Conservation (phyloP, 1,139 yeast species). For the Suhomyces panamericanus region DNA sequence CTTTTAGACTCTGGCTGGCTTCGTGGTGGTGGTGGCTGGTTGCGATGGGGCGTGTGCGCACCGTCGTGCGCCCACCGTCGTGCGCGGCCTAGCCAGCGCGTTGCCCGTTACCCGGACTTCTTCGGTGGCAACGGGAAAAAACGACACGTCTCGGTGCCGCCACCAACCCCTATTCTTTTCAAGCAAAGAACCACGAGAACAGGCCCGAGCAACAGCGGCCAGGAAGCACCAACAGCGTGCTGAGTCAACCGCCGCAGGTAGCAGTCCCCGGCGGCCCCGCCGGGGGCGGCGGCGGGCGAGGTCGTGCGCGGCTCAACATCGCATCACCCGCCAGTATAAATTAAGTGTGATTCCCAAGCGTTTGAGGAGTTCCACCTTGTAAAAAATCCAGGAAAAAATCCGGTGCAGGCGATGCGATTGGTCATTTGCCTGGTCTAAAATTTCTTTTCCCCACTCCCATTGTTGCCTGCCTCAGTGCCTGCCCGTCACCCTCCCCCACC, state of each 20-base stretch:
- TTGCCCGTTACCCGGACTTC: constrained; percentile 12
- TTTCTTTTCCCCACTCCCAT: constrained; percentile 9
- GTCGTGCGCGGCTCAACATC: constrained; percentile 18
- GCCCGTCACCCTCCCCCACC: neutral
- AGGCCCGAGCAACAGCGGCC: too few species aligned
- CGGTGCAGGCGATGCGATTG: constrained; percentile 15
- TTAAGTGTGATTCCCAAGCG: constrained; percentile 13
- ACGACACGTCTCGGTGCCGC: constrained; percentile 3
- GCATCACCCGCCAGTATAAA: constrained; percentile 14
- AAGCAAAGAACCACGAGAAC: too few species aligned
- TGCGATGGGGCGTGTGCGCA: neutral
- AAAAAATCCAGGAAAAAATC: constrained; percentile 14
- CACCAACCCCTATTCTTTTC: constrained; percentile 9
- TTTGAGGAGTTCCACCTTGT: constrained; percentile 7
- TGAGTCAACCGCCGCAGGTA: too few species aligned
- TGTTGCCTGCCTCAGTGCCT: constrained; percentile 3
- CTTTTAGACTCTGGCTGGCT: too few species aligned
- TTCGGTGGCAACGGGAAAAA: constrained; percentile 11
- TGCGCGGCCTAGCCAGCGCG: neutral
- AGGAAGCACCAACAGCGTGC: too few species aligned
- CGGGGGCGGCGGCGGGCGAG: neutral
- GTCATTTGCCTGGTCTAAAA: constrained; percentile 13
- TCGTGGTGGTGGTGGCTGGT: too few species aligned
- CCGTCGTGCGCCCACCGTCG: neutral
- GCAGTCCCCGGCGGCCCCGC: neutral